Conservation (phyloP, 495 filamentous ascomycete species). For the Bacidia rubella region DNA sequence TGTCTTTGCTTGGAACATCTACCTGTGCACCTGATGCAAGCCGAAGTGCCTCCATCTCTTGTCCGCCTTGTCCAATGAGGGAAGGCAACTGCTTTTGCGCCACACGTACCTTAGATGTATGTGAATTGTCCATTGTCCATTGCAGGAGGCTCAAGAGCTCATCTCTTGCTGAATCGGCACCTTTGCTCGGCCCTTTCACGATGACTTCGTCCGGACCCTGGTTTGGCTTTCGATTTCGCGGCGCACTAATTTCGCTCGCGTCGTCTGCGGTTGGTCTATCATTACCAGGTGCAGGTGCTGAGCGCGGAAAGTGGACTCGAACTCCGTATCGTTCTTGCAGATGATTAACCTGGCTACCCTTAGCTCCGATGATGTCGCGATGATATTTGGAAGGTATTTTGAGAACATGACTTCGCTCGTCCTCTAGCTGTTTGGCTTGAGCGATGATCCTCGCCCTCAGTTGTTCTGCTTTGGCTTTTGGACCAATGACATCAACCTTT, state of each 20-base stretch:
- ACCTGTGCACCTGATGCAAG: conserved; percentile 72
- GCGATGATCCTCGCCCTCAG: conserved; percentile 63
- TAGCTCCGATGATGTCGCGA: conserved; percentile 55
- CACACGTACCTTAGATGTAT: conserved; percentile 64
- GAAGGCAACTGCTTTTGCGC: conserved; percentile 78
- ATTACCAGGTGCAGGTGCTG: conserved; percentile 39
- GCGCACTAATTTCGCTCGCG: conserved; percentile 51
- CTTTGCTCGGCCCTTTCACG: conserved; percentile 78
- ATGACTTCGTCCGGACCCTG: conserved; percentile 83
- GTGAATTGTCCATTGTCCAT: conserved; percentile 74
- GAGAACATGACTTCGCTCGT: conserved; percentile 71
- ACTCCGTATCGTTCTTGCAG: conserved; percentile 80
- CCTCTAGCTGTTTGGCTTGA: conserved; percentile 65
- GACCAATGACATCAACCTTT: conserved; percentile 59
- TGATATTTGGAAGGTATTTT: conserved; percentile 86
- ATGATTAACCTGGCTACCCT: conserved; percentile 50
- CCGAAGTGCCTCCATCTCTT: conserved; percentile 80
- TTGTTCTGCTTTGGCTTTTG: conserved; percentile 66
- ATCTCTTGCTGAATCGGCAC: conserved; percentile 77
- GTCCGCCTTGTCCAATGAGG: conserved; percentile 77
- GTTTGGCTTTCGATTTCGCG: conserved; percentile 45
- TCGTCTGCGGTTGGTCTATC: conserved; percentile 55
- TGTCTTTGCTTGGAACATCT: conserved; percentile 65
- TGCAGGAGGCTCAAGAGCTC: conserved; percentile 78
- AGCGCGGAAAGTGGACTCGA: conserved; percentile 83